Base-by-base conservation (phyloP, 78 protist species). In the Protostelium mycophagum region DNA sequence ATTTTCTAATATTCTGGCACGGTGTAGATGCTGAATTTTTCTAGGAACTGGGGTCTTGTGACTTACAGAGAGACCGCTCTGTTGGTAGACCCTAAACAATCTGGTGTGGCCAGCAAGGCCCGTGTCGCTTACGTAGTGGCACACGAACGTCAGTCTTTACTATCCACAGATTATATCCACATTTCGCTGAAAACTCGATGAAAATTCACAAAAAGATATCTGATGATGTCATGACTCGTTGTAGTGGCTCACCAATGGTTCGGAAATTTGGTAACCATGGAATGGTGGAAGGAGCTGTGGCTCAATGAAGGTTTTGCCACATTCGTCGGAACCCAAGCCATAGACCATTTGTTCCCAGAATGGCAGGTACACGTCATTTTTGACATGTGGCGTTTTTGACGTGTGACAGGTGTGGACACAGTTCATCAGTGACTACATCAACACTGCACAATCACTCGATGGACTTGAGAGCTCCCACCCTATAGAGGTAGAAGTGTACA, bases 261-360 rank as follows among this genome's bases (percentile, higher is more conserved):
- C 90, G 99, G 99, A 38, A 98, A 98, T 87, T 96, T 98, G 39
- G 98, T 97, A 9, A 97, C 99, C n/a, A 96, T 97, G 98, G 97
- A 95, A 31, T 97, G 99, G 99, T 98, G 99, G 99, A 89, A 88
- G 34, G 92, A 96, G 85, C 92, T 98, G 28, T 98, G 98, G 98
- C 91, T 97, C n/a, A 97, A 97, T 84, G 98, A 97, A 89, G 97
- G 97, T 28, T 97, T 97, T 83, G 99, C 99, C 0, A 95, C 97
- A 0, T 94, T 36, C 28, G 88, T 95, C 84, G 98, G 91, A 9
- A 63, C 63, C 89, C 28, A 39, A 0, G 97, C 91, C 1, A 90
- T 93, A 34, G 96, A 93, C 38, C 10, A 87, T 28, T 10, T 98
- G 28, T 91, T 37, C 85, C 99, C 99, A 34, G 95, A 97, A 36